phyloP scores from a whole-genome alignment of 306 rosid genomes.

The Cucumis hystrix region DNA sequence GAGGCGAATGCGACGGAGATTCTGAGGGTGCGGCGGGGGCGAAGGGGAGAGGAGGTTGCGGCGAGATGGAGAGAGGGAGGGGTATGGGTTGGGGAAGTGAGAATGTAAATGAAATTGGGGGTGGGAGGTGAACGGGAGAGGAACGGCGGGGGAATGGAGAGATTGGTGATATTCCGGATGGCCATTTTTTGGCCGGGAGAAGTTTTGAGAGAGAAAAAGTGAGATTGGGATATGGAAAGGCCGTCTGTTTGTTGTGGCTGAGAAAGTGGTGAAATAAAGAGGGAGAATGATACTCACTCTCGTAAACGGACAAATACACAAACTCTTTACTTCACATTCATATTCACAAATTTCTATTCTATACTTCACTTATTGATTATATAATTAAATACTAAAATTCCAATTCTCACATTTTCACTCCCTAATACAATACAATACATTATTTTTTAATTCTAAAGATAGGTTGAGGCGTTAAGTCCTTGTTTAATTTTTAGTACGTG shows the following conservation, averaged over 20 bases:
- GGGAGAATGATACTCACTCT: neutral
- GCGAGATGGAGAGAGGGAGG: conserved; percentile 7
- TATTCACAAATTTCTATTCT: too few relatives aligned
- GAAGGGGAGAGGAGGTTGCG: neutral
- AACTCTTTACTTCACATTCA: too few relatives aligned
- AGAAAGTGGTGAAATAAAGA: neutral
- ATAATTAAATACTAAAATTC: too few relatives aligned
- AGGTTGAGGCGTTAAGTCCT: too few relatives aligned
- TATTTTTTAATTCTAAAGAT: too few relatives aligned
- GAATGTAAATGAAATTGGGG: neutral
- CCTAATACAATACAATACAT: too few relatives aligned
- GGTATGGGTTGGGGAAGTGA: neutral
- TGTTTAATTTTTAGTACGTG: too few relatives aligned
- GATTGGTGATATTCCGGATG: conserved; percentile 29
- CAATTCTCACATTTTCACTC: too few relatives aligned
- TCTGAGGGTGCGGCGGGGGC: neutral
- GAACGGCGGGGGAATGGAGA: conserved; percentile 18
- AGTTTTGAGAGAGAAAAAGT: neutral
- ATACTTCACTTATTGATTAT: too few relatives aligned
- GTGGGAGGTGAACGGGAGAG: conserved; percentile 5
- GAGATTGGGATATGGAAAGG: neutral
- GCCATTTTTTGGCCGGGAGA: conserved; percentile 26
- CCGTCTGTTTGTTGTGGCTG: neutral
- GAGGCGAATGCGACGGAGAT: conserved; percentile 8
- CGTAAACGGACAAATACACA: neutral